Conservation (phyloP, 768 basidiomycete species). For the Boletellus ananiceps region DNA sequence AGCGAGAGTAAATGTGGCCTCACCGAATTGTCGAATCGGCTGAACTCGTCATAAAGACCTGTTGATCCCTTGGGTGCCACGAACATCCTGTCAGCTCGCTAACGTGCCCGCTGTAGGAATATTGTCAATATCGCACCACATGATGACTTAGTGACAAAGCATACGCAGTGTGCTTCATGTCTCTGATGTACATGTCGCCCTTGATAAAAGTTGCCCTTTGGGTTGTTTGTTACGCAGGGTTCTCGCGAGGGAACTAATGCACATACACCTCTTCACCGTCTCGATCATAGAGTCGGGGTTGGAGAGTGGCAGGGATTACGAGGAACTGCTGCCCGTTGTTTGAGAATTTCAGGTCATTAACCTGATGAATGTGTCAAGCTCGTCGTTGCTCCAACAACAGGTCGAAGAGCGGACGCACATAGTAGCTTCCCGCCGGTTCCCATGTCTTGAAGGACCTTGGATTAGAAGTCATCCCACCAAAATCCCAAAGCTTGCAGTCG, state of each 20-base stretch:
- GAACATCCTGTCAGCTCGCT: constrained; percentile 84
- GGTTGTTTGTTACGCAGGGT: constrained; percentile 47
- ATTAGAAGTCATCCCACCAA: constrained; percentile 91
- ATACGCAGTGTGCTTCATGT: constrained; percentile 98
- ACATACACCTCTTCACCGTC: constrained; percentile 92
- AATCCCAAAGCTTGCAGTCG: constrained; percentile 98
- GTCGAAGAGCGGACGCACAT: constrained; percentile 44
- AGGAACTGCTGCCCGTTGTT: constrained; percentile 83
- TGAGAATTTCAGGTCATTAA: constrained; percentile 88
- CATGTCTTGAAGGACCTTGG: constrained; percentile 95
- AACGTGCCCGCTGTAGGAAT: constrained; percentile 76
- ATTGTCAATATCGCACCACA: constrained; percentile 5
- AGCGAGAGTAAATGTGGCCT: constrained; percentile 12
- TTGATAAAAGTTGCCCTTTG: constrained; percentile 76
- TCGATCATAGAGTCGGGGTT: constrained; percentile 85
- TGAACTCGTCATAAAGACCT: constrained; percentile 88
- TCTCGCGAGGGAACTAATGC: constrained; percentile 12
- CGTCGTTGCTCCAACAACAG: not conserved
- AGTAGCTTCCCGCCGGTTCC: constrained; percentile 92
- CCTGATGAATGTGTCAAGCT: constrained; percentile 39
- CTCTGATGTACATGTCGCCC: constrained; percentile 96
- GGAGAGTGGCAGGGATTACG: constrained; percentile 81
- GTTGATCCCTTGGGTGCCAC: constrained; percentile 88
- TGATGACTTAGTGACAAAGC: constrained; percentile 30
- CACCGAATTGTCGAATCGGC: constrained; percentile 94